These are phyloP conservation scores for Heracleum sosnowskyi DNA, from an alignment of 129 eudicot species.

Conservation along the genomic window DNA sequence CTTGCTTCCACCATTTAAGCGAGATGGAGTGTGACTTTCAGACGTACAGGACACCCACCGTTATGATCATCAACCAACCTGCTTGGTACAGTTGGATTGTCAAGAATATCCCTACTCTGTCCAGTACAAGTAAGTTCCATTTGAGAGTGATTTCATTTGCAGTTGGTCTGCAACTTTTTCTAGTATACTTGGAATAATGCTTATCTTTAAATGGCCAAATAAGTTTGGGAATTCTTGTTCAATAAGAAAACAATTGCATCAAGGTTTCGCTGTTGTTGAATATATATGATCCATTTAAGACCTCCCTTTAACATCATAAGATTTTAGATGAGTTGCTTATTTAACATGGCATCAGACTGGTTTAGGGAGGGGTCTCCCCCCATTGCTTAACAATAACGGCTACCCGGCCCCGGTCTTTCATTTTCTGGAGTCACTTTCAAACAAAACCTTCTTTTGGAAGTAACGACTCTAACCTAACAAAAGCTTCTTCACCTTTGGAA, in stretches of 20 bases:
- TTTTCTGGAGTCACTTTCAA: conserved; percentile 21
- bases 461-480: conserved; percentile 18
- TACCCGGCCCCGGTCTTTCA: conserved; percentile 18
- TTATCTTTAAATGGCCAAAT: conserved; percentile 14
- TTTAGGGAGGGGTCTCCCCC: too few relatives aligned
- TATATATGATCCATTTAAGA: too few relatives aligned
- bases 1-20: conserved; percentile 13
- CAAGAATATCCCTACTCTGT: conserved; percentile 40
- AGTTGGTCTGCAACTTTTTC: conserved; percentile 14
- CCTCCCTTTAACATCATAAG: too few relatives aligned
- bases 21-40: conserved; percentile 18
- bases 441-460: conserved; percentile 15
- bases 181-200: background rate
- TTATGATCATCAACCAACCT: conserved; percentile 21
- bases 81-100: conserved; percentile 31
- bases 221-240: conserved; percentile 19
- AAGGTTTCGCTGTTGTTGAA: conserved; percentile 9
- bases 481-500: conserved; percentile 25
- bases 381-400: too few relatives aligned
- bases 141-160: conserved; percentile 20
- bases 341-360: too few relatives aligned
- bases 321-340: too few relatives aligned
- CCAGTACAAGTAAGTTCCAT: conserved; percentile 13
- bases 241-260: conserved; percentile 8
- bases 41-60: conserved; percentile 8